These are phyloP conservation scores for Sclerotinia sclerotiorum DNA, from an alignment of 2,329 filamentous ascomycete species.

Conservation along the genomic window DNA sequence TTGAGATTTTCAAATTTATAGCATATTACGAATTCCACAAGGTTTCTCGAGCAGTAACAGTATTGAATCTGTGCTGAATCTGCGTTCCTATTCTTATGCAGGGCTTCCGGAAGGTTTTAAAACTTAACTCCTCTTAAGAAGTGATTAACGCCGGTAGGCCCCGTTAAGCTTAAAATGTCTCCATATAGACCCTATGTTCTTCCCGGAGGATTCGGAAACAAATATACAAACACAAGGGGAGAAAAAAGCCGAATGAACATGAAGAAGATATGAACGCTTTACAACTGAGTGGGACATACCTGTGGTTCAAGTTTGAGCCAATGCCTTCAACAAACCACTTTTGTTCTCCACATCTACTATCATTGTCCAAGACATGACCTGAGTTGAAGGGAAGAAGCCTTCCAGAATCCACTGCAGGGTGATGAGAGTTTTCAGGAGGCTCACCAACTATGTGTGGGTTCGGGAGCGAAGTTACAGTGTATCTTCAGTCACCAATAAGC, in stretches of 20 bases:
- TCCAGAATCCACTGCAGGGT: neutral
- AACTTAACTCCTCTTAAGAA: neutral
- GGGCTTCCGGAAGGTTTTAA: neutral
- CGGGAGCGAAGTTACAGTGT: neutral
- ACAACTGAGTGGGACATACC: neutral
- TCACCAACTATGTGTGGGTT: neutral
- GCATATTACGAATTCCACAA: neutral
- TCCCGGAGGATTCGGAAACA: neutral
- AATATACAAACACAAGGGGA: neutral
- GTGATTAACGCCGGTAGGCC: neutral
- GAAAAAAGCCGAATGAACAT: neutral
- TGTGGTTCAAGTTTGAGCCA: neutral
- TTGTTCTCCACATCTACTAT: neutral
- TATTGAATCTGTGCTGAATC: neutral
- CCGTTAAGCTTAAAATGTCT: neutral
- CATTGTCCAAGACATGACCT: neutral
- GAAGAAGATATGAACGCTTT: neutral
- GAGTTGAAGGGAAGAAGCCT: neutral
- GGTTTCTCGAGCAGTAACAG: neutral
- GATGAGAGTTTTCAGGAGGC: neutral
- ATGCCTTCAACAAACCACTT: neutral
- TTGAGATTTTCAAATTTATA: neutral
- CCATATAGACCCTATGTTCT: neutral
- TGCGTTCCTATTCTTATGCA: neutral
- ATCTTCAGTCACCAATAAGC: neutral